These are phyloP conservation scores for Hibiscus mutabilis DNA, from an alignment of 345 rosid species.

Conservation along the genomic window DNA sequence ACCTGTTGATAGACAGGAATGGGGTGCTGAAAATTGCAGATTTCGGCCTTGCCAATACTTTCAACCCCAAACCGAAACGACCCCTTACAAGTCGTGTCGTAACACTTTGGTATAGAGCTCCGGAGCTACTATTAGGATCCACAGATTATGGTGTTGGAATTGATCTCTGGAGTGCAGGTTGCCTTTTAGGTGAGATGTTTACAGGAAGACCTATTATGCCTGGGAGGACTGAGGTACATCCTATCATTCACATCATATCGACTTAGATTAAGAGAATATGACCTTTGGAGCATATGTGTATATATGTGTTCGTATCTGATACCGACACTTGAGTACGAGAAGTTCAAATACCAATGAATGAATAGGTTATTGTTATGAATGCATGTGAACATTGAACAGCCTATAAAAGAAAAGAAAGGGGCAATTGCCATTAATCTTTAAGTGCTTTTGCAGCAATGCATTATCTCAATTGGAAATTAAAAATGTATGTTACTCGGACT, in stretches of 20 bases:
- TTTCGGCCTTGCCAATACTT: constrained; percentile 71
- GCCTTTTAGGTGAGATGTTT: constrained; percentile 75
- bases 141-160: constrained; percentile 80
- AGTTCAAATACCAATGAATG: neutral
- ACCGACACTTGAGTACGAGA: too few species aligned
- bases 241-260: neutral
- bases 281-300: neutral
- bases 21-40: constrained; percentile 79
- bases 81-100: constrained; percentile 81
- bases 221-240: constrained; percentile 75
- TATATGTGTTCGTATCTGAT: neutral
- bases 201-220: constrained; percentile 78
- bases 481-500: too few species aligned
- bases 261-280: neutral
- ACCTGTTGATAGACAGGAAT: constrained; percentile 55
- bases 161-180: constrained; percentile 91
- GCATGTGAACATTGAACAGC: too few species aligned
- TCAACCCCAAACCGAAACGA: constrained; percentile 37
- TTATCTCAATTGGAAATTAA: too few species aligned
- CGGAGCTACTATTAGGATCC: constrained; percentile 69
- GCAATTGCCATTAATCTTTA: too few species aligned
- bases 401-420: too few species aligned
- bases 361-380: neutral
- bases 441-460: too few species aligned
- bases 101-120: constrained; percentile 90